These are phyloP conservation scores for Brasilioporus rufonigricans DNA, from an alignment of 768 basidiomycete genomes.

Conservation along the genomic window DNA sequence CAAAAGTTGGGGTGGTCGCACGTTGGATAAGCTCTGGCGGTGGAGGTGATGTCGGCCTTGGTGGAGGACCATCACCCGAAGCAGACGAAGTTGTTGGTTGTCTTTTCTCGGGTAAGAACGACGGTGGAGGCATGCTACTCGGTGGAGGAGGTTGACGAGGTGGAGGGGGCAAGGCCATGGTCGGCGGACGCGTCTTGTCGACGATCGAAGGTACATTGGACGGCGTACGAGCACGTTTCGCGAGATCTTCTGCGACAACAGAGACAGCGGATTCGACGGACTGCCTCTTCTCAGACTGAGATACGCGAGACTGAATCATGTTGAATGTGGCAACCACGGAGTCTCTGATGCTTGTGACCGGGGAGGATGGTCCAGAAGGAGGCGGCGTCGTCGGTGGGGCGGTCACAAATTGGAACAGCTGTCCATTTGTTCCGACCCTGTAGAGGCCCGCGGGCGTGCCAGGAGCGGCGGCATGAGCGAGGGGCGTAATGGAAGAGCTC, in stretches of 20 bases:
- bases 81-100: conserved; percentile 41
- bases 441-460: conserved; percentile 44
- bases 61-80: conserved; percentile 65
- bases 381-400: conserved; percentile 38
- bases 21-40: conserved; percentile 90
- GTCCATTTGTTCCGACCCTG: conserved; percentile 49
- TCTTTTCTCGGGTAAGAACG: conserved; percentile 71
- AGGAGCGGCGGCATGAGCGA: conserved; percentile 33
- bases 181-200: conserved; percentile 82
- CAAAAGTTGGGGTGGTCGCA: conserved; percentile 83
- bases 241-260: conserved; percentile 45
- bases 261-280: conserved; percentile 73
- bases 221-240: conserved; percentile 57
- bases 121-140: conserved; percentile 69
- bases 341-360: conserved; percentile 48
- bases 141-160: conserved; percentile 73
- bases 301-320: conserved; percentile 46
- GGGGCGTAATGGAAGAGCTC: conserved; percentile 31
- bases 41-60: conserved; percentile 89
- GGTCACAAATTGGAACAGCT: conserved; percentile 67
- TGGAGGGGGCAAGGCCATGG: conserved; percentile 80
- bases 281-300: conserved; percentile 59
- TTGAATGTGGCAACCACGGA: conserved; percentile 45
- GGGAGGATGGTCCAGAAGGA: conserved; percentile 29
- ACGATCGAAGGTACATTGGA: conserved; percentile 53